Conservation (phyloP, 352 stramenopile genomes). For the Elongisporangium anandrum region DNA sequence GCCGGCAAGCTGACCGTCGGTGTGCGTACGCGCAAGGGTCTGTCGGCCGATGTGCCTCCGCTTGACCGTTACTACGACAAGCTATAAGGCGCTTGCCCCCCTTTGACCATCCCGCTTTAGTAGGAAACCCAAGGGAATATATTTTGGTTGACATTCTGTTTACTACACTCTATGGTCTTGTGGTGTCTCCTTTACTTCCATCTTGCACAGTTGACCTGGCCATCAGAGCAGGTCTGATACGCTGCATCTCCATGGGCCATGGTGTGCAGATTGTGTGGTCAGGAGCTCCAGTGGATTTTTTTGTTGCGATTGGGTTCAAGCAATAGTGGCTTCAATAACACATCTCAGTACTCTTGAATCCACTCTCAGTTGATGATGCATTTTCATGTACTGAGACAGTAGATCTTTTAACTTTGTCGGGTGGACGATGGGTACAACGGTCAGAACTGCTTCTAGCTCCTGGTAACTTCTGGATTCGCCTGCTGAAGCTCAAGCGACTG, state of each 20-base stretch:
- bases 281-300: not conserved
- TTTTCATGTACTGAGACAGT: not conserved
- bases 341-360: not conserved
- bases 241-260: not conserved
- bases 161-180: not conserved
- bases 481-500: not conserved
- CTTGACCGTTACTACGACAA: slow-evolving; percentile 99
- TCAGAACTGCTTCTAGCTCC: not conserved
- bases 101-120: not conserved
- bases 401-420: not conserved
- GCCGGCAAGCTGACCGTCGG: slow-evolving; percentile 91
- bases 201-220: too few relatives aligned
- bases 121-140: not conserved
- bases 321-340: not conserved
- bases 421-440: not conserved
- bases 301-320: not conserved
- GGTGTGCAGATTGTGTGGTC: not conserved
- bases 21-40: slow-evolving; percentile 98
- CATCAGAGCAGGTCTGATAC: too few relatives aligned
- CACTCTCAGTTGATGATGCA: not conserved
- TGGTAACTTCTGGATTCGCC: not conserved
- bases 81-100: slow-evolving; percentile 87
- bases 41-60: slow-evolving; percentile 94
- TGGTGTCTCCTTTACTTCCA: too few relatives aligned
- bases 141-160: not conserved